These are phyloP conservation scores for Skeletonema tropicum DNA, from an alignment of 108 stramenopile genomes.

Conservation along the genomic window DNA sequence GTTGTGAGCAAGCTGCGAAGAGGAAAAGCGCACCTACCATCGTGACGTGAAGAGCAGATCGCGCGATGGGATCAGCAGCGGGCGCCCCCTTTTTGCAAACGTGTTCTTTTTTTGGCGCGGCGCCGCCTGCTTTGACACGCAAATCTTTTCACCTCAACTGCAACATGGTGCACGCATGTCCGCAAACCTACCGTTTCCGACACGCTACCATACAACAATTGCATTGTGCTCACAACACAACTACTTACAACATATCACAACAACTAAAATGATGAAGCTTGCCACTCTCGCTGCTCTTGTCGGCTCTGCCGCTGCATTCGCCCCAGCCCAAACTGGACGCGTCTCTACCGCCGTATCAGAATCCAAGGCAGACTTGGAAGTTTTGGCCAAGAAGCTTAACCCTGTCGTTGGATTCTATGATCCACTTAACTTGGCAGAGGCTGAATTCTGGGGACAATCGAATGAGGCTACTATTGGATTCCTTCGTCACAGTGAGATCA, in stretches of 20 bases:
- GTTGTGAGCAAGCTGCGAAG: too few species aligned
- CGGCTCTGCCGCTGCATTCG: conserved; percentile 60
- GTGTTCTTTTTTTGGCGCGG: too few species aligned
- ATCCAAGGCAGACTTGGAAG: conserved; percentile 74
- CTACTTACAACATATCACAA: too few species aligned
- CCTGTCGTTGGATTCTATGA: conserved; percentile 68
- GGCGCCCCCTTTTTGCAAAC: too few species aligned
- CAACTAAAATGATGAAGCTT: conserved; percentile 46
- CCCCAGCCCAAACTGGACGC: conserved; percentile 38
- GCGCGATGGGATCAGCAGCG: too few species aligned
- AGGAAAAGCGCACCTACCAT: too few species aligned
- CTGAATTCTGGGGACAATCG: conserved; percentile 56
- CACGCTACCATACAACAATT: too few species aligned
- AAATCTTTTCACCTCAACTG: too few species aligned
- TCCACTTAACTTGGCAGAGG: conserved; percentile 56
- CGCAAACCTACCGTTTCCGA: too few species aligned
- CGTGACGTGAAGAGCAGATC: too few species aligned
- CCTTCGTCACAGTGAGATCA: conserved; percentile 66
- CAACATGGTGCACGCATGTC: neutral
- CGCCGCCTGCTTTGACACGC: too few species aligned
- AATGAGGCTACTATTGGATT: conserved; percentile 70
- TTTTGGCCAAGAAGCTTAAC: conserved; percentile 70
- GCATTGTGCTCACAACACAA: too few species aligned
- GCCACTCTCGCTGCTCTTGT: conserved; percentile 45
- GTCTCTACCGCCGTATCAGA: conserved; percentile 52